These are phyloP conservation scores for Cenchrus purpureus DNA, from an alignment of 176 grass and related monocot species.

Conservation along the genomic window DNA sequence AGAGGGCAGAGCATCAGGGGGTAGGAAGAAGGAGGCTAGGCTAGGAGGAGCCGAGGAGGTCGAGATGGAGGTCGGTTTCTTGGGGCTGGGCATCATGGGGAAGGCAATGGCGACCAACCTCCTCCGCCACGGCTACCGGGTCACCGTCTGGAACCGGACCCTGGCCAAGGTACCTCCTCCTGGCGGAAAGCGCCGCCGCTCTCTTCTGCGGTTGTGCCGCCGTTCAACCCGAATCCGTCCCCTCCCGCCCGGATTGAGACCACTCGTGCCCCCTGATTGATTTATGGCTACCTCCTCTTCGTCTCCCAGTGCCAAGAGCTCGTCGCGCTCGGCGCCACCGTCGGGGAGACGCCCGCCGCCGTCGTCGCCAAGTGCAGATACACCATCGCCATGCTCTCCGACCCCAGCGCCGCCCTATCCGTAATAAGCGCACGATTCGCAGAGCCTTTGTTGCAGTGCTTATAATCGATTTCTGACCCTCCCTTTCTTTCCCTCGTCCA, in stretches of 20 bases:
- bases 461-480: neutral
- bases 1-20: neutral
- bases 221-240: neutral
- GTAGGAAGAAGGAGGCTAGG: too few species aligned
- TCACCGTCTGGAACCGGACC: conserved; percentile 99
- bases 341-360: conserved; percentile 84
- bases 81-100: conserved; percentile 95
- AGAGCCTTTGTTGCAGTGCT: neutral
- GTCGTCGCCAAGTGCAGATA: conserved; percentile 91
- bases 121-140: conserved; percentile 75
- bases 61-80: conserved; percentile 92
- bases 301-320: conserved; percentile 73
- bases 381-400: conserved; percentile 97
- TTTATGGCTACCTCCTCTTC: too few species aligned
- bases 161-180: conserved; percentile 58
- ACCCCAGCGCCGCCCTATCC: conserved; percentile 83
- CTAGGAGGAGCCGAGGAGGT: neutral
- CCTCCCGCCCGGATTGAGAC: neutral
- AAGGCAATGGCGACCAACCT: conserved; percentile 94
- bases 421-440: conserved; percentile 55
- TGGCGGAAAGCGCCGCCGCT: neutral
- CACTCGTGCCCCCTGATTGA: too few species aligned
- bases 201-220: neutral
- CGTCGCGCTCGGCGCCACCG: conserved; percentile 76
- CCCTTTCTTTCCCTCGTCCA: neutral